Base-by-base conservation (phyloP, 139 green algal genomes). In the Auxenochlorella pyrenoidosa region DNA sequence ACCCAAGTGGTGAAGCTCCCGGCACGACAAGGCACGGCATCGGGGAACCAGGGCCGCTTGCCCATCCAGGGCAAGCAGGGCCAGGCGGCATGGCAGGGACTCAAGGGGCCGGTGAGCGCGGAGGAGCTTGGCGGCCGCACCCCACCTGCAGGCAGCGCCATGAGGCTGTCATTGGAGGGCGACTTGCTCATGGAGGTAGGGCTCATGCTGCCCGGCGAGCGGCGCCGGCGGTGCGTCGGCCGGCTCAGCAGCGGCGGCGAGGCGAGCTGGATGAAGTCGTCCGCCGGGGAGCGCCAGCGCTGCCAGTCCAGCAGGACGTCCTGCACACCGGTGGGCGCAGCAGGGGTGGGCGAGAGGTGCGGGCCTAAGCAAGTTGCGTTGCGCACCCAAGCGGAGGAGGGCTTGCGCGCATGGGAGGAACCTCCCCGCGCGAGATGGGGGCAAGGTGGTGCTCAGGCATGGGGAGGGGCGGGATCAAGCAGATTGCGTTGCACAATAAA, bases 281-380 rank as follows among this genome's bases (percentile, higher is more conserved):
- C 89, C 0, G 89, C 89, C 28, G 89, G 89, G 51, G 43, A 81
- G 30, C 40, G 30, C 89, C 89, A 92, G 38, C 89, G 84, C 59
- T 78, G 30, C 86, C 86, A 92, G 73, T 92, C 86, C 54, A 92
- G 82, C 41, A 92, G 81, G 34, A 92, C 85, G 30, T 71, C 70
- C 60, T 78, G 85, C 40, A 76, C 36, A 54, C 15, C 54, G 30
- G 4, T 6, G 6, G 47, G 1, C 0, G 66, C 30, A 36, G 30
- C 3, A 73, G 22, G 26, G 63, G 63, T 22, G 24, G 13, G 60
- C 10, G 60, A 30, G 22, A 68, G 28, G 60, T 68, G 63, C 47
- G 12, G 47, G 63, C 63, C 30, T 71, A 8, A 26, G 5, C 24
- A 22, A 36, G 24, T 2, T 2, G 8, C 24, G 26, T 16, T 34